Base-by-base conservation (phyloP, 352 stramenopile genomes). In the Pythium chondricola region DNA sequence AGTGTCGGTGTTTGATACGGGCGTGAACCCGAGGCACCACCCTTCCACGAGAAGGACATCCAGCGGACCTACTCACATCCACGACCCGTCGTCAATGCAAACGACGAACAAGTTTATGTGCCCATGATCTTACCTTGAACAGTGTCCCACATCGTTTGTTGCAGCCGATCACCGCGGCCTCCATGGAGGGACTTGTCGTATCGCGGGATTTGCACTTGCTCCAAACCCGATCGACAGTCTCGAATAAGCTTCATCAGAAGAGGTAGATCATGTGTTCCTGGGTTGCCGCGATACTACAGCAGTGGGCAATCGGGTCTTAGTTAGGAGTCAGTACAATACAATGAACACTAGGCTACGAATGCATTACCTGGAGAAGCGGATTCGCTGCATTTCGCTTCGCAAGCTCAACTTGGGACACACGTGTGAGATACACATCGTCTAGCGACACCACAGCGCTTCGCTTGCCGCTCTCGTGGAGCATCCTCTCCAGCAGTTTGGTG, bases 21-120 rank as follows among this genome's bases (percentile, higher is more conserved):
- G 67, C 55, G 83, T 65, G 49, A 95, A 93, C 16, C 81, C 81
- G 55, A 92, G 74, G 53, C 76, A 93, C 84, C 84, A 95, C 20
- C 84, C 84, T 57, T 95, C 84, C 26, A 95, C 70, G 17, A 95
- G 43, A 30, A 95, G 46, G 24, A 95, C 74, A 31, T 95, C 84
- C 35, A 92, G 52, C 13, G 79, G 78, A 11, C 73, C 83, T 90
- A 38, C 16, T 56, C 9, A 33, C 14, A 41, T 9, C 6, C 9
- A 20, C 24, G 11, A 4, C 22, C n/a, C n/a, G n/a, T n/a, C n/a
- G n/a, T n/a, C n/a, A n/a, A n/a, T n/a, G n/a, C n/a, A n/a, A n/a
- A n/a, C n/a, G n/a, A n/a, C n/a, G n/a, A 60, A 9, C 6, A 43
- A 40, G 6, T 20, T 13, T 6, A 33, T 33, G 6, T 41, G 25